These are phyloP conservation scores for Solanum tarijense DNA, from an alignment of 257 asterid genomes.

Conservation along the genomic window DNA sequence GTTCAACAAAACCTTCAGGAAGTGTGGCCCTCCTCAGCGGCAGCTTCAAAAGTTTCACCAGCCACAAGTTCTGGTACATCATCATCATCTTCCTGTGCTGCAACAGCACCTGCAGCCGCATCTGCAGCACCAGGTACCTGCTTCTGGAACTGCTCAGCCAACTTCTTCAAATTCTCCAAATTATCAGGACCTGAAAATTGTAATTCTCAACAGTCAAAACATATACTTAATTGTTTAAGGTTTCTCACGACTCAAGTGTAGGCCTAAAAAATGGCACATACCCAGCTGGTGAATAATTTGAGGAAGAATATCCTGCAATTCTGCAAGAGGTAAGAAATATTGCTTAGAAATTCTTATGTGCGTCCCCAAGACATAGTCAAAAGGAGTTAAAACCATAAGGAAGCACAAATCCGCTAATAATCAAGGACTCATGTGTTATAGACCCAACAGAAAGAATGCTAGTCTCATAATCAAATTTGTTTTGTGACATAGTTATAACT, in stretches of 20 bases:
- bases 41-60: slow-evolving; percentile 65
- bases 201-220: not conserved
- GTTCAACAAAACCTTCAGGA: slow-evolving; percentile 23
- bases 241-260: not conserved
- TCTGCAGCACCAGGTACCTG: slow-evolving; percentile 36
- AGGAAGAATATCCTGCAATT: slow-evolving; percentile 17
- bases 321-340: not conserved
- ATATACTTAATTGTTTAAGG: not conserved
- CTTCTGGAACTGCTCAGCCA: slow-evolving; percentile 71
- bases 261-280: not conserved
- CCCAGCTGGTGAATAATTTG: slow-evolving; percentile 15
- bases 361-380: not conserved
- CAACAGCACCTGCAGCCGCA: slow-evolving; percentile 15
- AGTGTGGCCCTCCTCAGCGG: slow-evolving; percentile 44
- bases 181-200: slow-evolving; percentile 49
- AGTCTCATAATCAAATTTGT: not conserved
- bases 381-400: not conserved
- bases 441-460: not conserved
- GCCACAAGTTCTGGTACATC: slow-evolving; percentile 63
- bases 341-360: not conserved
- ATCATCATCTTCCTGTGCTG: slow-evolving; percentile 37
- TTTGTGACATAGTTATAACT: not conserved
- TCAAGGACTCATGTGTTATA: not conserved
- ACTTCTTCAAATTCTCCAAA: slow-evolving; percentile 58
- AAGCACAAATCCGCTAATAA: not conserved